A percentile compares a stretch with the other conserved stretches of the same genome.
Evolutionary conservation across 768 basidiomycete genomes (phyloP).

Genomic region (Kwoniella dejecticola): DNA sequence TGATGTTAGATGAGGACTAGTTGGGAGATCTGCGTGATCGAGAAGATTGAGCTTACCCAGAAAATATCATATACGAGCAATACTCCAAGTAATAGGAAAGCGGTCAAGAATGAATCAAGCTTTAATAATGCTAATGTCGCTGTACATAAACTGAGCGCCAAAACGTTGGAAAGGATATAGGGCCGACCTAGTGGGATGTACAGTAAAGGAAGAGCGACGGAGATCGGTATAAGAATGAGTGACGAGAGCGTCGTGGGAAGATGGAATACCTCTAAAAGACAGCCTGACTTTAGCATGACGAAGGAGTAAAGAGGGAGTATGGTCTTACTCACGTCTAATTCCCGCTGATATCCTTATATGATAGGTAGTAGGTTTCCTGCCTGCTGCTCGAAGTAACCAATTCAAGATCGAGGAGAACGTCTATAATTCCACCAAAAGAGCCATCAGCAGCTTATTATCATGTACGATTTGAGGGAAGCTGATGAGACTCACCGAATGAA

Average conservation of each 20-base stretch:
- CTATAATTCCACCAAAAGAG: background rate
- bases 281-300: conserved; percentile 21
- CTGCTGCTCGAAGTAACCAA: conserved; percentile 12
- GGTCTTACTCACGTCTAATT: conserved; percentile 38
- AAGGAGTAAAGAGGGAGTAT: conserved; percentile 2
- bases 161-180: conserved; percentile 73
- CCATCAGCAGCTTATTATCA: conserved; percentile 57
- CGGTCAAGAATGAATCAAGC: conserved; percentile 87
- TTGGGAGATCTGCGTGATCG: too few relatives aligned
- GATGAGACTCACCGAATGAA: conserved; percentile 49
- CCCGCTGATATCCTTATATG: conserved; percentile 45
- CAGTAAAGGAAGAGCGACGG: conserved; percentile 63
- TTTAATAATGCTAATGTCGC: conserved; percentile 77
- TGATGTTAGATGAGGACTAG: too few relatives aligned
- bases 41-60: conserved; percentile 61
- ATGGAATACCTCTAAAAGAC: conserved; percentile 49
- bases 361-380: conserved; percentile 34
- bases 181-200: conserved; percentile 68
- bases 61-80: conserved; percentile 92
- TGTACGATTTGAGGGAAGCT: background rate
- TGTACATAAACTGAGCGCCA: conserved; percentile 74
- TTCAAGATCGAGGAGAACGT: conserved; percentile 19
- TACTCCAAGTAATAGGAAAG: conserved; percentile 74
- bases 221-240: conserved; percentile 56
- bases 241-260: conserved; percentile 59